Base-by-base conservation (phyloP, 2,329 filamentous ascomycete genomes). In the Fusarium nodosum region DNA sequence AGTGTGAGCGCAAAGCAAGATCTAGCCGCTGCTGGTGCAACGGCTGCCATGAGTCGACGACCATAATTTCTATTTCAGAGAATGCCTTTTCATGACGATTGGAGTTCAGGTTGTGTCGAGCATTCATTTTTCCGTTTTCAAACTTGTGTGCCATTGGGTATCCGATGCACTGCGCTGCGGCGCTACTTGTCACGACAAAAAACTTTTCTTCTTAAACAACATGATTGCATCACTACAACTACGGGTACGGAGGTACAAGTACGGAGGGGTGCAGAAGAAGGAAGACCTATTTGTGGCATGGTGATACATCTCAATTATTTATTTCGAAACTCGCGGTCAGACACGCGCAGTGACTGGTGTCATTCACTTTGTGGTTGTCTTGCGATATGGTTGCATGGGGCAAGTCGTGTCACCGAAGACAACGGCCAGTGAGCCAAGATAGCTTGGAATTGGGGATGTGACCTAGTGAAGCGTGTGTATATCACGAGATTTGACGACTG, bases 1-100 rank as follows among this genome's bases (percentile, higher is more conserved):
- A 87, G 80, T 57, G 85, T 83, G 65, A 90, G 88, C 72, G 84
- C 81, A 57, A 88, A 85, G 77, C 83, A 87, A 68, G 87, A 90
- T 71, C 77, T 88, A 50, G 87, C 87, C 18, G 84, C 87, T 16
- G 87, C 85, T 24, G 87, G 87, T 51, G 87, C 87, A 31, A 85
- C 84, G 26, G 86, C 82, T 46, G 87, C 87, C 61, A 89, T 89
- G 87, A 85, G 80, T 74, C 83, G 86, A 75, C 81, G 85, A 69
- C 79, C 76, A 68, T 86, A 73, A 68, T 51, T 57, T 52, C 50
- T 61, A 33, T 56, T 38, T 34, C 22, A 44, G 31, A 44, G 34
- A 51, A 48, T 52, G 47, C 38, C 28, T 61, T 57, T 67, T 72
- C 45, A 74, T 59, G 58, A 73, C 61, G 54, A 72, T 60, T 64